Base-by-base conservation (phyloP, 2,329 filamentous ascomycete genomes). In the Aspergillus sp. region DNA sequence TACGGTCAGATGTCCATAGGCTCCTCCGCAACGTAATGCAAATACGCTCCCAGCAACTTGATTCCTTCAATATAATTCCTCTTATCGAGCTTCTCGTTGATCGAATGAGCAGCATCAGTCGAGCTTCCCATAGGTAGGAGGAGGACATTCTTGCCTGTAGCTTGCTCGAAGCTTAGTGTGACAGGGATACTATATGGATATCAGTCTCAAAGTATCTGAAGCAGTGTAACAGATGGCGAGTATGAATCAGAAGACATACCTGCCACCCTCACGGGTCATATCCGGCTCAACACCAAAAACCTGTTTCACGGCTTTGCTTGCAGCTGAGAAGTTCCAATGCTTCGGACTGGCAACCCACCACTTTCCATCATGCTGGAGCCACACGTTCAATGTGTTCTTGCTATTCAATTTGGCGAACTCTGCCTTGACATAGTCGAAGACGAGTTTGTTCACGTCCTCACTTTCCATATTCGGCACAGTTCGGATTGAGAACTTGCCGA, bases 341-440 rank as follows among this genome's bases (percentile, higher is more conserved):
- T 96, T 95, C 30, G 95, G 94, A 73, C 90, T 93, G 50, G 96
- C 92, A 51, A 96, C 92, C 95, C 95, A 99, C 95, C 95, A 99
- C 81, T 97, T 97, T 69, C 95, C 95, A 61, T 88, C 89, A 82
- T 99, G 95, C 79, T 94, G 88, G 60, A 93, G 84, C 73, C 84
- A 88, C 56, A 92, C 88, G 70, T 91, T 90, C 73, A 96, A 78
- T 15, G 84, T 92, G 83, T 99, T 99, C 85, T 99, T 99, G 79
- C 90, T 95, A 66, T 87, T 86, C 36, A 98, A 84, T 79, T 92
- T 92, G 70, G 90, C 88, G 76, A 96, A 97, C 68, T 90, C 87
- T 66, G 90, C 88, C 73, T 94, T 85, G 65, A 98, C 84, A 76
- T 93, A 90, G 76, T 90, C 88, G 81, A 87, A 90, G 47, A 99